A percentile compares a stretch with the other conserved stretches of the same genome.
These are phyloP conservation scores for Cutaneotrichosporon dermatis DNA, from an alignment of 1,284 basidiomycete genomes.

Conservation along the genomic window DNA sequence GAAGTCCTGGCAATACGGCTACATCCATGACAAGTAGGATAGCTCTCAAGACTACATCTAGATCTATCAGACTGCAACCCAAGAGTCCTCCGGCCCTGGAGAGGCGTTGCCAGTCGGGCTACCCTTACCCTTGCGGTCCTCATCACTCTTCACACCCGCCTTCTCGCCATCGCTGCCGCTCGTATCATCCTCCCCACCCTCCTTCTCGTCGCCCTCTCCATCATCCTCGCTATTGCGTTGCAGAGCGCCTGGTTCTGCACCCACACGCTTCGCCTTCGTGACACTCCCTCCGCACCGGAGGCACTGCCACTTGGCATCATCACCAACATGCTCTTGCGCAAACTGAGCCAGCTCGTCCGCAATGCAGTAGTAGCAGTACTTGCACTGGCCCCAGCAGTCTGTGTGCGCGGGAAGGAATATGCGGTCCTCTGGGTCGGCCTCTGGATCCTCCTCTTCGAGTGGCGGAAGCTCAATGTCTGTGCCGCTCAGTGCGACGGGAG, in stretches of 20 bases:
- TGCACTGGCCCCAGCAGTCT: constrained; percentile 59
- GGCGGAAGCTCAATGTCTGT: constrained; percentile 19
- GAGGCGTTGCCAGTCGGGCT: not conserved
- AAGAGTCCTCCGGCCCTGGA: not conserved
- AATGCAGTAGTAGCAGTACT: constrained; percentile 84
- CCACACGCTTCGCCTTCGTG: constrained; percentile 33
- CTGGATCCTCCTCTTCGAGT: constrained; percentile 19
- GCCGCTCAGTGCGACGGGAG: constrained; percentile 27
- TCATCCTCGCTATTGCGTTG: not conserved
- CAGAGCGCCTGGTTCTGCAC: constrained; percentile 7
- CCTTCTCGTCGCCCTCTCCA: not conserved
- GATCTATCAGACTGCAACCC: constrained; percentile 4
- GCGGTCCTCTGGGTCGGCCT: constrained; percentile 35
- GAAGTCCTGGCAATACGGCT: too few relatives aligned
- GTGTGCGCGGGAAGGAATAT: constrained; percentile 45
- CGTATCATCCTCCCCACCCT: not conserved
- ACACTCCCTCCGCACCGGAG: constrained; percentile 60
- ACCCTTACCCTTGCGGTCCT: not conserved
- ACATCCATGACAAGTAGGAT: too few relatives aligned
- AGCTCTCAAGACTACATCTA: not conserved
- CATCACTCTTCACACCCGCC: not conserved
- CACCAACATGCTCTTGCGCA: constrained; percentile 44
- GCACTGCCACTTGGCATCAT: constrained; percentile 62
- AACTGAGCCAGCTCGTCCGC: constrained; percentile 60
- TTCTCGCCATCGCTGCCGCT: not conserved